Evolutionary conservation across 176 grass and related monocot genomes (phyloP).

Genomic region (Dendrocalamus sinicus): DNA sequence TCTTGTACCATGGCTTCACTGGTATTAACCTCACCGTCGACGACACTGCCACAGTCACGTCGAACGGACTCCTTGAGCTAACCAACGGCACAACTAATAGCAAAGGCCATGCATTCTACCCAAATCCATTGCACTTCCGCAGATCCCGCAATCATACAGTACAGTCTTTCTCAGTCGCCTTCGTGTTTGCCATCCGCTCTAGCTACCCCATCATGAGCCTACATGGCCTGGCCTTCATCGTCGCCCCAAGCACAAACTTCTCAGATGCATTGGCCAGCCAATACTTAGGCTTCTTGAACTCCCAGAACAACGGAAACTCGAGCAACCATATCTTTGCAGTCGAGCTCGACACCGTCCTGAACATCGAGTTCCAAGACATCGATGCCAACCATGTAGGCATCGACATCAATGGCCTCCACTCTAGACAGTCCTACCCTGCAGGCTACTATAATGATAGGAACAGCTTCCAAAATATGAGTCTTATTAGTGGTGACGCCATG

Average conservation of each 20-base stretch:
- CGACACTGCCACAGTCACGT: background rate
- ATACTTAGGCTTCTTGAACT: background rate
- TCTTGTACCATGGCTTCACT: background rate
- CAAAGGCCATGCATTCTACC: conserved; percentile 32
- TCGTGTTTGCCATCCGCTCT: conserved; percentile 39
- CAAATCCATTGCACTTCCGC: background rate
- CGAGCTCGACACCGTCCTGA: conserved; percentile 21
- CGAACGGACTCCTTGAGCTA: background rate
- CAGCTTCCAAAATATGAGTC: background rate
- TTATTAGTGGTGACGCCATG: background rate
- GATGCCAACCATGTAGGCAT: background rate
- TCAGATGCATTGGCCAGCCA: background rate
- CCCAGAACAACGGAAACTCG: background rate
- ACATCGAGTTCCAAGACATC: conserved; percentile 19
- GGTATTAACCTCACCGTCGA: conserved; percentile 10
- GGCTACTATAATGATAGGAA: too few species aligned
- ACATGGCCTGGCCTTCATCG: background rate
- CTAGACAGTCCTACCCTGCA: too few species aligned
- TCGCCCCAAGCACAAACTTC: background rate
- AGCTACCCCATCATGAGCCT: background rate
- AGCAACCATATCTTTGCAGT: conserved; percentile 1
- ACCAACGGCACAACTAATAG: conserved; percentile 2
- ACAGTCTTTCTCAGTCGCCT: conserved; percentile 37
- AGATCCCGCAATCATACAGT: background rate
- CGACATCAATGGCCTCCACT: background rate